Evolutionary conservation across 352 stramenopile genomes (phyloP).

Genomic region (Phytophthora palmivora): DNA sequence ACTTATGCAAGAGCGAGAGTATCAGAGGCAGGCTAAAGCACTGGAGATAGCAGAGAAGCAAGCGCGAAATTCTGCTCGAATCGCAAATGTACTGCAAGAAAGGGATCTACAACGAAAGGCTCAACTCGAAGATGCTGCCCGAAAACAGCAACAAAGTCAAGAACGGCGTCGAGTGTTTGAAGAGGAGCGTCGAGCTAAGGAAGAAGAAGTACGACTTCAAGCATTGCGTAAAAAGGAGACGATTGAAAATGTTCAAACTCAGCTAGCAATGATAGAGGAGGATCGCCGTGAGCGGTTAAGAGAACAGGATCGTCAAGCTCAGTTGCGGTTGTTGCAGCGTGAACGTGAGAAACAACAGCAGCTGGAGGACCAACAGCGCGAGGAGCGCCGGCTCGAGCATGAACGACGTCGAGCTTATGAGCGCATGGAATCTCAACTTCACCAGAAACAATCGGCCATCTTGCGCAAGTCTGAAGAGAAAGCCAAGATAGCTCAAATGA

Average conservation of each 20-base stretch:
- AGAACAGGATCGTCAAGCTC: conserved; percentile 57
- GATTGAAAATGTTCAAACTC: conserved; percentile 67
- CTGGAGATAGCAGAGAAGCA: conserved; percentile 64
- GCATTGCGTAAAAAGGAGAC: conserved; percentile 63
- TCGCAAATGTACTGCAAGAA: conserved; percentile 67
- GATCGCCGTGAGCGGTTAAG: conserved; percentile 54
- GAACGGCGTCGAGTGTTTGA: conserved; percentile 53
- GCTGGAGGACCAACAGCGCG: conserved; percentile 53
- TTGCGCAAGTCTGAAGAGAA: conserved; percentile 67
- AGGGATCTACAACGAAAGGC: conserved; percentile 55
- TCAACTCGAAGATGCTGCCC: conserved; percentile 59
- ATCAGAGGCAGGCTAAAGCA: conserved; percentile 51
- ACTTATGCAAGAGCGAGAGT: conserved; percentile 53
- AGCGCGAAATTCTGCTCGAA: conserved; percentile 69
- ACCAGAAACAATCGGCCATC: conserved; percentile 50
- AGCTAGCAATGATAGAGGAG: conserved; percentile 63
- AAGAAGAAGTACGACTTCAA: conserved; percentile 58
- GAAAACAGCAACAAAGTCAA: conserved; percentile 72
- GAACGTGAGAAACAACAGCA: conserved; percentile 62
- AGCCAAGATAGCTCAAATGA: conserved; percentile 46
- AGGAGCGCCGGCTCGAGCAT: conserved; percentile 57
- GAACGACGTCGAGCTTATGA: conserved; percentile 63
- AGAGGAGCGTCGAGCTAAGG: conserved; percentile 50
- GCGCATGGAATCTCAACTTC: conserved; percentile 67
- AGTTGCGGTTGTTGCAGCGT: conserved; percentile 46